Evolutionary conservation across 2,329 filamentous ascomycete species (phyloP), one percentile per base, ranked within the genome.

Genomic region (Cadophora sp.): DNA sequence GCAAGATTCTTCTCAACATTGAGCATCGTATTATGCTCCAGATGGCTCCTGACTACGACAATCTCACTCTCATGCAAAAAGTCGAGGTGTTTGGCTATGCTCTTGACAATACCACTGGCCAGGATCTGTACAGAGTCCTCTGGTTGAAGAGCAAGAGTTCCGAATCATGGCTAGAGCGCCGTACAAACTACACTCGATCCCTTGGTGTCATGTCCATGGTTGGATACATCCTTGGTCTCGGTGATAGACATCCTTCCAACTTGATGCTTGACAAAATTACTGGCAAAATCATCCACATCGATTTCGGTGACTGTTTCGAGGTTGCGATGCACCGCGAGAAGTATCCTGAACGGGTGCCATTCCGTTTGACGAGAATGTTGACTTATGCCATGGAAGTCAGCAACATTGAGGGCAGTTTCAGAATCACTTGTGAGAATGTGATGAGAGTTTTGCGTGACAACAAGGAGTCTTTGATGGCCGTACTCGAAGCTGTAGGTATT

Each of bases 131-230:
- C 81, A 92, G 96, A 46, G 95, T 99, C 1, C 84, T 99, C 43
- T 99, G 97, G 96, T 86, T 99, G 74, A 99, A 99, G 87, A 97
- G 93, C 77, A 97, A 97, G 85, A 97, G 92, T 70, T 97, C 95
- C 0, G 96, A 99, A 80, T 92, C 95, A 1, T 99, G 96, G 96
- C 89, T 99, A 40, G 96, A 98, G 80, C 88, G 96, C 53, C 91
- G 96, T 64, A 99, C 97, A n/a, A 99, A 97, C 79, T 99, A 99
- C 82, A 99, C 96, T 22, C 91, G 96, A 67, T 98, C 95, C 1
- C 85, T 99, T 1, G 96, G 93, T 74, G 96, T 99, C 76, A 99
- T 99, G 96, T 97, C 94, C n/a, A 99, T 99, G 94, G 96, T 98
- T n/a, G 96, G 96, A 71, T 99, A 99, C 80, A 98, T 99, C 72